Base-by-base conservation (phyloP, 2,329 filamentous ascomycete species). In the Verticillium zaregamsianum region DNA sequence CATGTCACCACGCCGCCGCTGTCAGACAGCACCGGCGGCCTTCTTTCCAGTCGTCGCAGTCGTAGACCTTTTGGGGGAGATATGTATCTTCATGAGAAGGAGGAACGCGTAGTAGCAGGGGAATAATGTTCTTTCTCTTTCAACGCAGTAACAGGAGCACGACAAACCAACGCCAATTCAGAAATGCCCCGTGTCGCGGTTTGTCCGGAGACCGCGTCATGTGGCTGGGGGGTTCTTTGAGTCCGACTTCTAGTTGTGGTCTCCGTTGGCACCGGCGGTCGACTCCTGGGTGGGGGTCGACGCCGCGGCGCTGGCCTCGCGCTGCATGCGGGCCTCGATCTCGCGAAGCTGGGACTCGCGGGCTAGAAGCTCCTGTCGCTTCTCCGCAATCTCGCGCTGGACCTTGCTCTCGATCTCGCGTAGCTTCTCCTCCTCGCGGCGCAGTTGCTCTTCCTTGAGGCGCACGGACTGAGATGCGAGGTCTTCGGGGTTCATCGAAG, bases 381-480 rank as follows among this genome's bases (percentile, higher is more conserved):
- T 99, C 87, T 98, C 95, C 81, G 97, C 97, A 83, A 99, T 99
- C 81, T 99, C 95, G 75, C 95, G 92, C 83, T 99, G 95, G 66
- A 99, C 95, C 89, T 99, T 99, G 83, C 97, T 85, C 77, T 99
- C 95, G 76, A 99, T 98, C 83, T 99, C 95, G 78, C 95, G 92
- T 67, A 99, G 90, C 85, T 99, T 99, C 90, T 99, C 95, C 83
- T 99, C 95, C 80, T 99, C 95, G 73, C 95, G 93, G 75, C 95
- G 92, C 70, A 99, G 91, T 79, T 99, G 95, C 81, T 99, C 95
- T 79, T 99, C 95, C 92, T 99, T 99, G 77, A 99, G 90, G 67
- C 95, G 93, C 66, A 99, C 95, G 40, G 93, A 98, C 80, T 99
- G 95, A 64, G 91, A 95, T 58, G 95, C 95, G 66, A 99, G 86